These are phyloP conservation scores for Calonectria naviculata DNA, from an alignment of 2,329 filamentous ascomycete species.

Conservation along the genomic window DNA sequence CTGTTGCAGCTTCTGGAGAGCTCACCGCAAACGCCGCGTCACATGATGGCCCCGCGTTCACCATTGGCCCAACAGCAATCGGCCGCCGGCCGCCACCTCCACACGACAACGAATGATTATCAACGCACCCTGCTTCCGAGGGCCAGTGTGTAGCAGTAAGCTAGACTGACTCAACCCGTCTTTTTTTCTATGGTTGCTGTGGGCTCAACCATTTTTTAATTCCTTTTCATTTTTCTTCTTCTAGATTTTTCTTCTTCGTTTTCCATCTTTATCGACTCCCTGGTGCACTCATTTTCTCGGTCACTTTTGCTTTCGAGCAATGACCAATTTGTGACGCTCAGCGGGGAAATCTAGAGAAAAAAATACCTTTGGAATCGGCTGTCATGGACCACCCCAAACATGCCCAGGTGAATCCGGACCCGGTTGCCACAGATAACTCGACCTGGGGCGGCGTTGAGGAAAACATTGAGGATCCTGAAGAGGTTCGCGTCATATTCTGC, in stretches of 20 bases:
- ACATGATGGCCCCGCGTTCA: conserved; percentile 33
- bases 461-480: conserved; percentile 79
- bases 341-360: not conserved
- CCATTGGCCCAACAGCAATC: conserved; percentile 14
- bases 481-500: conserved; percentile 81
- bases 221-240: not conserved
- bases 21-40: conserved; percentile 20
- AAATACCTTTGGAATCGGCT: conserved; percentile 15
- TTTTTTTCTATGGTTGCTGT: conserved; percentile 3
- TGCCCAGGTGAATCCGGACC: conserved; percentile 28
- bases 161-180: conserved; percentile 18
- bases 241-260: not conserved
- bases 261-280: not conserved
- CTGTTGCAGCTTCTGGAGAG: not conserved
- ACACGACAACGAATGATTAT: conserved; percentile 23
- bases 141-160: conserved; percentile 17
- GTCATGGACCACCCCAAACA: conserved; percentile 34
- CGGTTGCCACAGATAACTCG: conserved; percentile 46
- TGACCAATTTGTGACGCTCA: conserved; percentile 25
- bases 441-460: conserved; percentile 73
- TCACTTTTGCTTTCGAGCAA: conserved; percentile 6
- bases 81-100: conserved; percentile 18
- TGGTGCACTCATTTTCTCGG: not conserved
- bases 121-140: conserved; percentile 16
- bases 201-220: not conserved